Conservation (phyloP, 2,329 filamentous ascomycete genomes). For the Monilinia laxa region DNA sequence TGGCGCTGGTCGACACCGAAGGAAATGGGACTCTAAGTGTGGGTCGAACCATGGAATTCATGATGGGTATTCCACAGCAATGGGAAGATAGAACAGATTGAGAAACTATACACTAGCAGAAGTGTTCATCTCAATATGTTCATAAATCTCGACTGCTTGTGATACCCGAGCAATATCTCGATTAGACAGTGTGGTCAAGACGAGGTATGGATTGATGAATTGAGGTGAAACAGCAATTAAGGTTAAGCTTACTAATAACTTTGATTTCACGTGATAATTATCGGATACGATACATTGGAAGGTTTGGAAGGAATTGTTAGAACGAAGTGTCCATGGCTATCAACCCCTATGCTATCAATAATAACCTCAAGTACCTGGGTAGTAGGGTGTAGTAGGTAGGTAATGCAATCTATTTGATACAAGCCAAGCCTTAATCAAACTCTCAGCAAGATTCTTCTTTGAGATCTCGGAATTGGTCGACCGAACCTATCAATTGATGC, state of each 20-base stretch:
- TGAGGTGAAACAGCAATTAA: background rate
- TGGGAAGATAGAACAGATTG: background rate
- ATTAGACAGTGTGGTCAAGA: background rate
- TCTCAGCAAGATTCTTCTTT: background rate
- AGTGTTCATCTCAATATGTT: background rate
- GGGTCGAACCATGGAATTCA: constrained; percentile 19
- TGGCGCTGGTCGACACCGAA: constrained; percentile 12
- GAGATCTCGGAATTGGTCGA: background rate
- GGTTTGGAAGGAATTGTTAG: background rate
- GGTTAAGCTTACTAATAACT: constrained; percentile 13
- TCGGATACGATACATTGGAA: background rate
- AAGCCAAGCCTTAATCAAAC: constrained; percentile 22
- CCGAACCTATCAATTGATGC: constrained; percentile 2
- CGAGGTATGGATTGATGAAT: background rate
- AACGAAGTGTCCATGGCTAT: background rate
- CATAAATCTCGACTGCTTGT: background rate
- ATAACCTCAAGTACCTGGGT: no score
- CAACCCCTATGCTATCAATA: background rate
- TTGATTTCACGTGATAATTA: background rate
- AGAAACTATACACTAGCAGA: background rate
- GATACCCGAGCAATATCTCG: background rate
- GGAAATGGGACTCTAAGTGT: background rate
- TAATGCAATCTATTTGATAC: constrained; percentile 30
- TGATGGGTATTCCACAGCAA: background rate
- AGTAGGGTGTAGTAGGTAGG: background rate